Base-by-base conservation (phyloP, 805 yeast genomes). In the Blastobotrys muscicola region DNA sequence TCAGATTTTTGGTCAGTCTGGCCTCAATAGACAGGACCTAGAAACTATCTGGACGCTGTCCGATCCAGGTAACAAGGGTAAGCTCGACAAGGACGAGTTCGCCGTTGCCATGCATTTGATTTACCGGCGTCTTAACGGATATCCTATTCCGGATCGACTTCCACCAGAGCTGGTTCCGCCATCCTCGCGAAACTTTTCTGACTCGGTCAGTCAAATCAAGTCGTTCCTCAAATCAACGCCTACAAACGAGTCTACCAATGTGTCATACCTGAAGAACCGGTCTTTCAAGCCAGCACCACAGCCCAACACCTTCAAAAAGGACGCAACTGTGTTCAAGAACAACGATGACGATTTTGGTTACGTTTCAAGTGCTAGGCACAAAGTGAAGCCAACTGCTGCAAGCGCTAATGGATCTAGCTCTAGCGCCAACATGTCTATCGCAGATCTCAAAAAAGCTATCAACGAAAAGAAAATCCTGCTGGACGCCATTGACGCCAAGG, bases 81-180 rank as follows among this genome's bases (percentile, higher is more conserved):
- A 76, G 58, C 75, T 90, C 52, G 84, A 85, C 60, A 79, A 77
- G 55, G 96, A 90, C 60, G 95, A 86, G 61, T 92, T 90, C 67
- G 82, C 95, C 0, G 87, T 92, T 31, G 97, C 97, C 29, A 92
- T 90, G 97, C 97, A 94, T 70, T 70, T 90, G 46, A 90, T 90
- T 36, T 90, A 92, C 65, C 76, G 96, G 61, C 75, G 90, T 49
- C 68, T 90, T 58, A 89, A 87, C 57, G 97, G 97, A 2, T 78
- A 76, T 50, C 85, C 82, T n/a, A 65, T 92, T 41, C 98, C 98
- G 16, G 59, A 70, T 39, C 69, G 78, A 43, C 71, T 90, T 42
- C 97, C 97, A 2, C 86, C 94, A 2, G 94, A 87, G 57, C 73
- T 90, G 50, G 68, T 87, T 29, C 97, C 98, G 6, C 94, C 95